Base-by-base conservation (phyloP, 805 yeast species). In the Candida nitratophila region DNA sequence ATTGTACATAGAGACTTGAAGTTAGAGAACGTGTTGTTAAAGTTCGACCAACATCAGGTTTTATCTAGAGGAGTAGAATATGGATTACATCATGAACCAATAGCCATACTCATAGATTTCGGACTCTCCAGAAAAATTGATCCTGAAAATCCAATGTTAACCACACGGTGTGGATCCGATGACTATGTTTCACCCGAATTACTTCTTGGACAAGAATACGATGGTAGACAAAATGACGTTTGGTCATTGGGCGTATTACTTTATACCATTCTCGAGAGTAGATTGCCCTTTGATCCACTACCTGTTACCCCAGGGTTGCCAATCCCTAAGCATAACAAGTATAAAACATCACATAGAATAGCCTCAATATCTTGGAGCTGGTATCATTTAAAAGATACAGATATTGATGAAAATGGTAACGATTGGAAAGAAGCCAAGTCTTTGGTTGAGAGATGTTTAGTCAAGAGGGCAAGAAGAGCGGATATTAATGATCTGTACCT, bases 221-320 rank as follows among this genome's bases (percentile, higher is more conserved):
- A 91, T 55, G 99, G 99, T 12, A 75, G 85, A 42, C 79, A 86
- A 50, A 83, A 93, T 40, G 99, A 93, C 61, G 71, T 90, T 17
- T 93, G 99, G 99, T 87, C 97, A 1, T 62, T 90, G 10, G 99
- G 99, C 2, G 98, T 93, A 3, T 68, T 90, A n/a, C 64, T 90
- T 1, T 93, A 89, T 56, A 79, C 95, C 1, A 65, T 91, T 24
- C 61, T 93, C 54, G 99, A 93, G 55, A 81, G 87, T 36, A 62
- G 96, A 45, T 68, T 93, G 40, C 99, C 99, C 4, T 93, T 93
- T 68, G 99, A 93, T 59, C 78, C 86, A 2, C 83, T 90, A 2
- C 90, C 89, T 2, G 66, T 69, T 39, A 65, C 69, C 36, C 65
- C 69, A 16, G 45, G 50, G 12, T 43, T 47, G 9, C 52, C 57